Evolutionary conservation across 2,329 filamentous ascomycete species (phyloP).

Genomic region (Albifimbria verrucaria): DNA sequence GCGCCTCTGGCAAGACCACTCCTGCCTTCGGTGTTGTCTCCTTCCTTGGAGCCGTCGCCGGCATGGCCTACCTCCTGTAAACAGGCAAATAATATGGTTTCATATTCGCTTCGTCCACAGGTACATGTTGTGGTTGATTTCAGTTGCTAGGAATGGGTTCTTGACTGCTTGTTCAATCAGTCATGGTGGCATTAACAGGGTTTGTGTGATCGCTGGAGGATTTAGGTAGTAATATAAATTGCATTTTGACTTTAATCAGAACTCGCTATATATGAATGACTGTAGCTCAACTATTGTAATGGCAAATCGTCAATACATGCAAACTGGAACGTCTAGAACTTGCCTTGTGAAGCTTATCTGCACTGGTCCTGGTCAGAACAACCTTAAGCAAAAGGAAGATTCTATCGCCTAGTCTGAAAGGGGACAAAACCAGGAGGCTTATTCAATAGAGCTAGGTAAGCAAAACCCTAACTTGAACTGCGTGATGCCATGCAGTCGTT

Average conservation of each 20-base stretch:
- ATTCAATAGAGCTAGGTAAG: no score
- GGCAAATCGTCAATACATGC: no score
- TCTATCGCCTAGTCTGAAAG: no score
- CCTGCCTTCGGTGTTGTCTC: constrained; percentile 16
- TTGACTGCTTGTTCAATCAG: not conserved
- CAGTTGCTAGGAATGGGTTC: not conserved
- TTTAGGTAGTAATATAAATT: not conserved
- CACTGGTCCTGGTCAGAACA: not conserved
- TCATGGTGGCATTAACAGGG: not conserved
- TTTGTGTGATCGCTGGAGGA: not conserved
- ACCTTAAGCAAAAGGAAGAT: no score
- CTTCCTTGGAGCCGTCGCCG: constrained; percentile 15
- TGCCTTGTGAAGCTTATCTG: no score
- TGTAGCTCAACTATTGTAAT: no score
- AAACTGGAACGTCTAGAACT: no score
- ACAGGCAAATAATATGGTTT: not conserved
- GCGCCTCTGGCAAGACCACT: constrained; percentile 20
- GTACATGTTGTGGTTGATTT: not conserved
- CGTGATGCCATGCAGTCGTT: no score
- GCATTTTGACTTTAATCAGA: not conserved
- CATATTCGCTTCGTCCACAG: not conserved
- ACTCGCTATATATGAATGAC: no score
- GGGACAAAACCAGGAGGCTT: no score
- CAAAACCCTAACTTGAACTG: no score
- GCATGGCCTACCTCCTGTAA: constrained; percentile 22